A percentile compares a stretch with the other conserved stretches of the same genome.
Evolutionary conservation across 2,329 filamentous ascomycete genomes (phyloP).

Genomic region (Lasiodiplodia citricola): DNA sequence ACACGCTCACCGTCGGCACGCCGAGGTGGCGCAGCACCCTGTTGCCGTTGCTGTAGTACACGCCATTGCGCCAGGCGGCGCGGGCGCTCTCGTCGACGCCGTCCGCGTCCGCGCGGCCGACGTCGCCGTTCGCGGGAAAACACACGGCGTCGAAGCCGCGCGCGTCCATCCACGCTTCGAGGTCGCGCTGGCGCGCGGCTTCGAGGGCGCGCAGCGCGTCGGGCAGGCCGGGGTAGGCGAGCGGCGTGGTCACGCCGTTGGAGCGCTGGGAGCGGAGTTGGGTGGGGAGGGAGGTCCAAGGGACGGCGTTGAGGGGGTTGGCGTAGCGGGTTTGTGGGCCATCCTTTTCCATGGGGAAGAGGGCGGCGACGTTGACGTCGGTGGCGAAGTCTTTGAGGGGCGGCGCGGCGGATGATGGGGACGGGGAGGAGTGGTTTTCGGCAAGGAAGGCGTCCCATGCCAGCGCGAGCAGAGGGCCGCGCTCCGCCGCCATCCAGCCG

Average conservation of each 20-base stretch:
- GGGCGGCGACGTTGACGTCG: slow-evolving; percentile 33
- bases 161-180: slow-evolving; percentile 53
- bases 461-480: slow-evolving; percentile 56
- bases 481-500: slow-evolving; percentile 55
- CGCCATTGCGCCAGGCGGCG: slow-evolving; percentile 53
- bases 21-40: slow-evolving; percentile 57
- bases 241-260: background rate
- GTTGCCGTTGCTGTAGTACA: slow-evolving; percentile 58
- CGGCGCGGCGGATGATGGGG: too few species aligned
- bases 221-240: slow-evolving; percentile 45
- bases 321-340: slow-evolving; percentile 37
- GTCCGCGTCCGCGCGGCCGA: slow-evolving; percentile 54
- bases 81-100: slow-evolving; percentile 30
- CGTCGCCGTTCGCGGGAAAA: slow-evolving; percentile 56
- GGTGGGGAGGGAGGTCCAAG: background rate
- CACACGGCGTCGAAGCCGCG: slow-evolving; percentile 50
- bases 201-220: slow-evolving; percentile 51
- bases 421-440: too few species aligned
- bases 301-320: background rate
- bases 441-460: slow-evolving; percentile 59
- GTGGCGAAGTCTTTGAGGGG: slow-evolving; percentile 29
- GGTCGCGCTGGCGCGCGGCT: slow-evolving; percentile 47
- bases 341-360: slow-evolving; percentile 33
- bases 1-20: slow-evolving; percentile 56
- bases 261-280: background rate